Evolutionary conservation across 2,329 filamentous ascomycete genomes (phyloP).

Genomic region (Talaromyces pinophilus): DNA sequence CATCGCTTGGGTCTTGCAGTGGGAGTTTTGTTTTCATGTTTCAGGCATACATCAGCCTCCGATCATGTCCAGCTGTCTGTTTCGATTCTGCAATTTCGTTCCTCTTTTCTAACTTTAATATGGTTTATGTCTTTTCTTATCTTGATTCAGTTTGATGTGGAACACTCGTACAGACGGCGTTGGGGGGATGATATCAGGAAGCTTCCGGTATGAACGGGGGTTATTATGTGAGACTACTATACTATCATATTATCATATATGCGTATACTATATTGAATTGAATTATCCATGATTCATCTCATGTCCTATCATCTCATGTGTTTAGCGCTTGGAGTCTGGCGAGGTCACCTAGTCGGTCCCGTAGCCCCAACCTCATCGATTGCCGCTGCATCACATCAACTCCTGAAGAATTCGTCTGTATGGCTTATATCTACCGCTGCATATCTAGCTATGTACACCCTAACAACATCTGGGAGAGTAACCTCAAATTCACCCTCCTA

Average conservation of each 20-base stretch:
- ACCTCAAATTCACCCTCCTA: not conserved
- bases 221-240: constrained; percentile 9
- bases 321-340: not conserved
- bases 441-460: not conserved
- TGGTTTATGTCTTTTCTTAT: constrained; percentile 16
- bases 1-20: constrained; percentile 36
- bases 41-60: constrained; percentile 28
- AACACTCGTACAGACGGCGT: constrained; percentile 19
- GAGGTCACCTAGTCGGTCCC: not conserved
- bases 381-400: too few species aligned
- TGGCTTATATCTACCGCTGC: not conserved
- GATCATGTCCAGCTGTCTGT: constrained; percentile 9
- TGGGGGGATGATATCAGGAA: constrained; percentile 10
- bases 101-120: constrained; percentile 3
- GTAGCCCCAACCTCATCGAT: not conserved
- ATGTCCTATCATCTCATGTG: too few species aligned
- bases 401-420: too few species aligned
- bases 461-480: not conserved
- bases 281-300: not conserved
- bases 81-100: constrained; percentile 2
- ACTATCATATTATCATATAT: not conserved
- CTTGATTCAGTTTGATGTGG: constrained; percentile 14
- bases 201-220: constrained; percentile 8
- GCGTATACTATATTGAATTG: constrained; percentile 9
- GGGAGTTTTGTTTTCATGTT: constrained; percentile 33